Base-by-base conservation (phyloP, 768 basidiomycete genomes). In the Cantharellus anzutake region DNA sequence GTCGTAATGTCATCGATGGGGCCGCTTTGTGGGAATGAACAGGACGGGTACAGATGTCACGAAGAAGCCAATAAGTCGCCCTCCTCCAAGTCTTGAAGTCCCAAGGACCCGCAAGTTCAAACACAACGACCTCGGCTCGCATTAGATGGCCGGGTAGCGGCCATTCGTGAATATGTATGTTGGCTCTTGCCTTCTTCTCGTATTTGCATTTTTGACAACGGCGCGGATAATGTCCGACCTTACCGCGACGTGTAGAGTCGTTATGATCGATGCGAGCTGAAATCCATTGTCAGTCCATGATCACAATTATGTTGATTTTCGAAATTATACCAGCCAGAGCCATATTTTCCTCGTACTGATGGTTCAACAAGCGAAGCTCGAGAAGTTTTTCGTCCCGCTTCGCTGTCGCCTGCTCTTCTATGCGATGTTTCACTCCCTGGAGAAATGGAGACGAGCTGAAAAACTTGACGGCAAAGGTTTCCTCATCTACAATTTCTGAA, bases 141-240 rank as follows among this genome's bases (percentile, higher is more conserved):
- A 65, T 7, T 3, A 16, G 29, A 5, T 63, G 51, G 1, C 57
- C 39, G 0, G 78, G 75, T 42, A 79, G 63, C 0, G 77, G 78
- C 76, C 75, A 76, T 58, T 79, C 78, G 42, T 75, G 68, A 3
- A 74, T 63, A 0, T 35, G 0, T 34, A 78, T 76, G 0, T 3
- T 2, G 65, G 0, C 3, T 0, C 41, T 3, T 0, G 69, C 67
- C 52, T 64, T 3, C 1, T 7, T 29, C 20, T 64, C 35, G 16
- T 69, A 61, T 0, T 4, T 3, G 51, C 75, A 75, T 58, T 67
- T 71, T 2, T n/a, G 2, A 42, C 56, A 57, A 29, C 44, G 44
- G 29, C 29, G 11, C 11, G 44, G 44, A 48, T 48, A 11, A 48
- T 48, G 44, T 29, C 11, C 44, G 20, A 29, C 29, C 44, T 29